Evolutionary conservation across 2,329 filamentous ascomycete species (phyloP), one percentile per base, ranked within the genome.

Genomic region (Hymenoscyphus albidus): DNA sequence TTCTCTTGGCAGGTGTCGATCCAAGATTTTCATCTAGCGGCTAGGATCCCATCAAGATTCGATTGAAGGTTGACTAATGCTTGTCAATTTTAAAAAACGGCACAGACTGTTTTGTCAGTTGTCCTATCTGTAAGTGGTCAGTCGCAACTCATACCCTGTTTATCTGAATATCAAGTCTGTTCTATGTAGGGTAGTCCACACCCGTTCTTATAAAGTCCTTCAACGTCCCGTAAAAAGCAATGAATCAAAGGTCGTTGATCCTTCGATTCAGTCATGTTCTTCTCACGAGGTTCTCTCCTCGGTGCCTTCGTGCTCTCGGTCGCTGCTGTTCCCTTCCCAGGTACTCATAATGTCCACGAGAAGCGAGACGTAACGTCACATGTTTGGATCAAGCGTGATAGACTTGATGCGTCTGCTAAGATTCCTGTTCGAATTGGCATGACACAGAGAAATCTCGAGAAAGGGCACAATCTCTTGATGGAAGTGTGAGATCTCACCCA

Each of bases 391-490:
- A 72, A 68, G 48, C 59, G 64, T 39, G 63, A 65, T 39, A 67
- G 66, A 35, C 39, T 70, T 38, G 39, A 65, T 59, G 44, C 61
- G 14, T 35, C 59, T 57, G 39, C 42, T 6, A 16, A 62, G 16
- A 39, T 72, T 12, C 69, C 70, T 35, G 61, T 72, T 12, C 65
- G 66, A 14, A 80, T 82, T 65, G 80, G 79, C 3, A 73, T 82
- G 65, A 75, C 77, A 38, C 80, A 82, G 67, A 74, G 74, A n/a
- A 82, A 81, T 65, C 72, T 82, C n/a, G 75, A 81, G 35, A 74
- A 74, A 44, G 79, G 75, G 6, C 78, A 80, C 64, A 76, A 78
- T 58, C 76, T 77, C 39, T 71, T 82, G 27, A 71, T 77, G 56
- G 77, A 79, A 35, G 78, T 82, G 44, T 71, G 66, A 63, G 69